phyloP scores from a whole-genome alignment of 352 stramenopile species.

The Poterioochromonas sp. region DNA sequence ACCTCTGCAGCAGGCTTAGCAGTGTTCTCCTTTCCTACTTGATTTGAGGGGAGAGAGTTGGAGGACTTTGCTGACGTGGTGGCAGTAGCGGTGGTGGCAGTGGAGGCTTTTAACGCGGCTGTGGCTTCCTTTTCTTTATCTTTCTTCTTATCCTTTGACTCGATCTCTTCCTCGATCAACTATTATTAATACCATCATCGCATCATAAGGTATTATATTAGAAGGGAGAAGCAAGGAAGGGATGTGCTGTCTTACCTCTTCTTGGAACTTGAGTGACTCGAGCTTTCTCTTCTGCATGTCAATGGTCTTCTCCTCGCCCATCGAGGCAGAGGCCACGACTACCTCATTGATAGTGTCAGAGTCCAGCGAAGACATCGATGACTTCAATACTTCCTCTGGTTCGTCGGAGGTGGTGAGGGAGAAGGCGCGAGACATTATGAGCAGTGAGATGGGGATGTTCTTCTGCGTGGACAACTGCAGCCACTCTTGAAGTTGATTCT shows the following conservation, averaged over 20 bases:
- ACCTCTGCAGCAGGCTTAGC: not conserved
- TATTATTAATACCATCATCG: conserved; percentile 8
- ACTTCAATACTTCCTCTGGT: conserved; percentile 45
- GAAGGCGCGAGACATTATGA: conserved; percentile 96
- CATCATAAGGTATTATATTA: not conserved
- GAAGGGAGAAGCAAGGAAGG: conserved; percentile 20
- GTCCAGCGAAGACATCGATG: conserved; percentile 52
- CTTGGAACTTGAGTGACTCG: conserved; percentile 86
- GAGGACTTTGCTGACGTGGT: not conserved
- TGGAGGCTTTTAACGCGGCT: not conserved
- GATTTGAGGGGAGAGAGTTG: conserved; percentile 12
- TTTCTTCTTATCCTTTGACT: conserved; percentile 51
- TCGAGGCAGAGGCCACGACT: conserved; percentile 55
- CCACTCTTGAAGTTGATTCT: conserved; percentile 89
- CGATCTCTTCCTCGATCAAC: conserved; percentile 69
- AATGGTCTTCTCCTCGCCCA: conserved; percentile 50
- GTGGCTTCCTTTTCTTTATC: not conserved
- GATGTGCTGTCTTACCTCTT: conserved; percentile 69
- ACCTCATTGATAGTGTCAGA: conserved; percentile 68
- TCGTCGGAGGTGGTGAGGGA: conserved; percentile 73
- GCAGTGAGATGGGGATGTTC: conserved; percentile 91
- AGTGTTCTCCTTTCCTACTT: conserved; percentile 34
- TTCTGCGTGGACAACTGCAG: conserved; percentile 94
- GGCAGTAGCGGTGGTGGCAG: not conserved
- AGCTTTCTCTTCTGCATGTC: conserved; percentile 60